Base-by-base conservation (phyloP, 345 rosid species). In the Sisymbrium irio region DNA sequence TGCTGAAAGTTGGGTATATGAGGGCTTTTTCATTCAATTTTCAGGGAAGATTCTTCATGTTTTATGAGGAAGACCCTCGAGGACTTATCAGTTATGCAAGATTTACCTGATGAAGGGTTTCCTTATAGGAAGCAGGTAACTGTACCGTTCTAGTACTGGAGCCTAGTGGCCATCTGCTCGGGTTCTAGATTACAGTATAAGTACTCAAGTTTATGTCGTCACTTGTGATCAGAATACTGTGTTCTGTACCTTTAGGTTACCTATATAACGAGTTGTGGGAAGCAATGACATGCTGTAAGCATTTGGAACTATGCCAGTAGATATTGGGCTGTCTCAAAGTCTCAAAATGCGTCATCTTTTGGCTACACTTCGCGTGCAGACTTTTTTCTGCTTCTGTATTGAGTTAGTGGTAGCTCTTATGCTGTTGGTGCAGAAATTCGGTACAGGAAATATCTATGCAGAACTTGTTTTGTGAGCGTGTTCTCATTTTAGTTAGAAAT, bases 31-130 rank as follows among this genome's bases (percentile, higher is more conserved):
- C 39, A 6, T 20, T 44, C 39, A 55, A 25, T 56, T 71, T 80
- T 78, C 84, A 94, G 96, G 90, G 77, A 71, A 46, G 61, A 79
- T 73, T 90, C 97, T 77, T 72, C 92, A 36, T 90, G 88, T 82
- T 86, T 95, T 76, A 81, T 90, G 89, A 87, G 80, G 73, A 93
- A 88, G 46, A 86, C 85, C 59, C 86, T 95, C 19, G 80, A 82
- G 85, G 90, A 86, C 83, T 80, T 95, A 75, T 86, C 90, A 44
- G 91, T 86, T 55, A 90, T 95, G 88, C 92, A 95, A 73, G 84
- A 74, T 60, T 77, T 92, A 75, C 81, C 97, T 8, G 99, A 95
- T 72, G 96, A 92, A 73, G 96, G 84, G 50, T 88, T 95, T 79
- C 89, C 94, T 64, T 81, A 67, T 76, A 84, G 92, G 78, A 95